Base-by-base conservation (phyloP, 495 filamentous ascomycete genomes). In the Aspergillus heteromorphus region DNA sequence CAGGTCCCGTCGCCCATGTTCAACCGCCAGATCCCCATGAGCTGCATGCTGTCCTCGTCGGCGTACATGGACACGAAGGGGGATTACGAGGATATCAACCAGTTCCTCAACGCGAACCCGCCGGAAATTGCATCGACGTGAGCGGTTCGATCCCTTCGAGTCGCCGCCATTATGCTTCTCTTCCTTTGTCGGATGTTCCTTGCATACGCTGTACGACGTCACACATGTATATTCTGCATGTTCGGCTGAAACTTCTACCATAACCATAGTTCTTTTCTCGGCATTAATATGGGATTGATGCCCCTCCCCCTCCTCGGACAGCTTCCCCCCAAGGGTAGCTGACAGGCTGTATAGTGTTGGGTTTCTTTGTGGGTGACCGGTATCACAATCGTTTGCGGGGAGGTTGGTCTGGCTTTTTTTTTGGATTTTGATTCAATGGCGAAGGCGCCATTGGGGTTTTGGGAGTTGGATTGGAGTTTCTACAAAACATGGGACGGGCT, bases 41-140 rank as follows among this genome's bases (percentile, higher is more conserved):
- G 67, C 19, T 77, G 73, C 55, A 51, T 75, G 51, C 57, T 66
- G n/a, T 56, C 65, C 3, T 61, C 65, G 3, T 61, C 53, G 23
- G 57, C 60, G 11, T 66, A 61, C 51, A 43, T 70, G 42, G 67
- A 72, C 34, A 59, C 59, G 11, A 67, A 65, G 48, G 59, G 49
- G 23, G 71, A 75, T 48, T 74, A 70, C 51, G 73, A 75, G 21
- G 73, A 74, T 54, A 71, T 76, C 50, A 73, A 69, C 41, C 72
- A 76, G 55, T 76, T 69, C 51, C 53, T 76, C 17, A 76, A 76
- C 55, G 66, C 72, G 5, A 75, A 71, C 51, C 62, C 72, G 7
- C 66, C 66, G 40, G 74, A 77, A 56, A 74, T 77, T 25, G 68
- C 74, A 11, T 74, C 73, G 40, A 68, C 71, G 13, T 74, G 54